These are phyloP conservation scores for Diaporthe velutina DNA, from an alignment of 2,329 filamentous ascomycete genomes.

Conservation along the genomic window DNA sequence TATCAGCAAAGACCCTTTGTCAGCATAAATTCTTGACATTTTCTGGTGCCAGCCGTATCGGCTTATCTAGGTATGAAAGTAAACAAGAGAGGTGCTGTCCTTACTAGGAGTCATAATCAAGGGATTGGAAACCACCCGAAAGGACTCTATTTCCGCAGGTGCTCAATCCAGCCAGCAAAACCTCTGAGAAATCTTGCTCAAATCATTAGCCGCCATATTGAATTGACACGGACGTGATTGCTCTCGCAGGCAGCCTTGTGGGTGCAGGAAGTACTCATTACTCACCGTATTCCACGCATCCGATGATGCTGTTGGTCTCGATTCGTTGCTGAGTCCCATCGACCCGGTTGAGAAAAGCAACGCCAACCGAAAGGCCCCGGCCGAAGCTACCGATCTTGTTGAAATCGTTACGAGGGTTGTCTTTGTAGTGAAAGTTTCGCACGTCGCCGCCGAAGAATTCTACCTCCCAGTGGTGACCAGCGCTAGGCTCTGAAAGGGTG, in stretches of 20 bases:
- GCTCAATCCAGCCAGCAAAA: too few species aligned
- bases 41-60: too few species aligned
- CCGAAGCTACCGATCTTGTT: background rate
- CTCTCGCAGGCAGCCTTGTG: background rate
- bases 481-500: background rate
- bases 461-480: background rate
- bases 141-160: too few species aligned
- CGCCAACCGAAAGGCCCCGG: background rate
- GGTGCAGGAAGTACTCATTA: background rate
- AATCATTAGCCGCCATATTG: too few species aligned
- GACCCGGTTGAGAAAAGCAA: background rate
- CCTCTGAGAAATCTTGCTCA: too few species aligned
- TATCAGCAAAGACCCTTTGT: too few species aligned
- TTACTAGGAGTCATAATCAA: too few species aligned
- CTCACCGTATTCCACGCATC: background rate
- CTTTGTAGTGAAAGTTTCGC: background rate
- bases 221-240: too few species aligned
- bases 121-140: too few species aligned
- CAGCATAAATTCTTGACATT: too few species aligned
- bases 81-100: too few species aligned
- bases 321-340: background rate
- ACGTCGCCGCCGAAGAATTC: background rate
- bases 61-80: too few species aligned
- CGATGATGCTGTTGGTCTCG: background rate
- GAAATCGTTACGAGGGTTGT: background rate